These are phyloP conservation scores for Kockiozyma suomiensis DNA, from an alignment of 805 yeast species.

Conservation along the genomic window DNA sequence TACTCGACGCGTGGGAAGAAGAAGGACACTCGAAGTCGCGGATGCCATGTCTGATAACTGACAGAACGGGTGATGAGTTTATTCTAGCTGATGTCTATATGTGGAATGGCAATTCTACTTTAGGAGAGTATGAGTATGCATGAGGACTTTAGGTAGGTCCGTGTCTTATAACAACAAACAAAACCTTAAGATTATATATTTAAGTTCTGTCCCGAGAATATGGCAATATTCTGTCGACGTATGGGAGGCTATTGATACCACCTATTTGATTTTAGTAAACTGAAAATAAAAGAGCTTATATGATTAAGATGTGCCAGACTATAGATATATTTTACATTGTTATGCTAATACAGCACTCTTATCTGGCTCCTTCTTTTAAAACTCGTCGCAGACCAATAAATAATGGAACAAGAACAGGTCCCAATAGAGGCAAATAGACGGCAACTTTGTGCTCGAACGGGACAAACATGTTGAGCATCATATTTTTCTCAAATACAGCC, in stretches of 20 bases:
- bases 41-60: conserved; percentile 7
- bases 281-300: not conserved
- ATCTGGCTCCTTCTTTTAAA: conserved; percentile 34
- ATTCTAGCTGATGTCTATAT: conserved; percentile 15
- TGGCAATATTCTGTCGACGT: no score
- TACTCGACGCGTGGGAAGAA: conserved; percentile 24
- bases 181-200: no score
- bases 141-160: not conserved
- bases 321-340: no score
- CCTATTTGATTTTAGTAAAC: no score
- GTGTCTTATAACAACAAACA: no score
- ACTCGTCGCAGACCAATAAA: conserved; percentile 40
- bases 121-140: conserved; percentile 24
- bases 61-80: not conserved
- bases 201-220: no score
- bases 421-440: conserved; percentile 85
- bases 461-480: conserved; percentile 93
- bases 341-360: no score
- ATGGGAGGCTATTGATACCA: no score
- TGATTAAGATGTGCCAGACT: not conserved
- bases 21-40: conserved; percentile 21
- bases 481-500: conserved; percentile 90
- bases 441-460: conserved; percentile 97
- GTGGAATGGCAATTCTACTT: conserved; percentile 26
- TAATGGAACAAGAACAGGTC: conserved; percentile 75